phyloP scores from a whole-genome alignment of 1,284 basidiomycete genomes.

The Sporisorium scitamineum region DNA sequence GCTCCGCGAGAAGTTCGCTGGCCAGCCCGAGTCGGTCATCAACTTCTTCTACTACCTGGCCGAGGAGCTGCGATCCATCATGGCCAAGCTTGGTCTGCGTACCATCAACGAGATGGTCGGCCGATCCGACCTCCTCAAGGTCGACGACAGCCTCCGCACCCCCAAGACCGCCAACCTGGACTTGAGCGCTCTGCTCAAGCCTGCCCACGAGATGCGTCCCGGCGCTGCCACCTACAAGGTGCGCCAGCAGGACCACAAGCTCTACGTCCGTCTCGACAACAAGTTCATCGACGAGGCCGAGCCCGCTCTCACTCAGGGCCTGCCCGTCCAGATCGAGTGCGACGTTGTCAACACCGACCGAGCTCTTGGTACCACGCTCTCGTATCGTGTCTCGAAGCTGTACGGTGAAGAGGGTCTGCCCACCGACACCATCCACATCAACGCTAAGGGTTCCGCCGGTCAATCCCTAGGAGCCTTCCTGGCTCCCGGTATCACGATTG shows the following conservation, averaged over 20 bases:
- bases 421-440: slow-evolving; percentile 67
- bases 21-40: slow-evolving; percentile 64
- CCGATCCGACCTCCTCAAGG: slow-evolving; percentile 61
- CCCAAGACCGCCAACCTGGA: slow-evolving; percentile 64
- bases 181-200: slow-evolving; percentile 62
- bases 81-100: slow-evolving; percentile 65
- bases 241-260: slow-evolving; percentile 66
- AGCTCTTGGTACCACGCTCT: slow-evolving; percentile 66
- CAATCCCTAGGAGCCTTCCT: slow-evolving; percentile 66
- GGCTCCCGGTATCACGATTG: slow-evolving; percentile 64
- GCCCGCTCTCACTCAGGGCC: slow-evolving; percentile 60
- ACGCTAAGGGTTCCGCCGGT: slow-evolving; percentile 64
- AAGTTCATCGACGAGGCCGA: slow-evolving; percentile 68
- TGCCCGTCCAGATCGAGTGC: slow-evolving; percentile 67
- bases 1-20: slow-evolving; percentile 65
- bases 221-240: slow-evolving; percentile 68
- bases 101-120: slow-evolving; percentile 68
- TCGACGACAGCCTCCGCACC: slow-evolving; percentile 58
- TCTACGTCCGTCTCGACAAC: slow-evolving; percentile 67
- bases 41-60: slow-evolving; percentile 67
- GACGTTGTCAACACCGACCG: slow-evolving; percentile 68
- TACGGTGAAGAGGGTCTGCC: slow-evolving; percentile 65
- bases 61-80: slow-evolving; percentile 63
- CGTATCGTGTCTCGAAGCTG: slow-evolving; percentile 65
- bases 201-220: slow-evolving; percentile 65